These are phyloP conservation scores for Rutstroemia sp. DNA, from an alignment of 2,329 filamentous ascomycete species.

Conservation along the genomic window DNA sequence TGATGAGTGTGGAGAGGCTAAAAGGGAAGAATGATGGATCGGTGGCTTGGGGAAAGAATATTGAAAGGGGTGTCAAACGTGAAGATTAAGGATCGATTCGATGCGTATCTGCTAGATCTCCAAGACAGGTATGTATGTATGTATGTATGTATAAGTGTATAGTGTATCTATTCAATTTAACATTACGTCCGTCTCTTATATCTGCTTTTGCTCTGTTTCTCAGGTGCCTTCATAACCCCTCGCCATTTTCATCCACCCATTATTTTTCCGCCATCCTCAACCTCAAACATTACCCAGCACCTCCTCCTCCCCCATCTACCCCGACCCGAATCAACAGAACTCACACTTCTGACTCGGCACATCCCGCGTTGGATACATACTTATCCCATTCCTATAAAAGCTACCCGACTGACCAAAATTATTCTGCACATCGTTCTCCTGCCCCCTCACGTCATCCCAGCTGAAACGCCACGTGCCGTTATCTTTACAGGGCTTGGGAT, in stretches of 20 bases:
- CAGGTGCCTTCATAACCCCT: no score
- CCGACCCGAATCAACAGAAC: slow-evolving; percentile 13
- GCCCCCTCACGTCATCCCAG: slow-evolving; percentile 15
- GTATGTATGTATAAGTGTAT: no score
- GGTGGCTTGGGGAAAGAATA: no score
- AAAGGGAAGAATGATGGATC: no score
- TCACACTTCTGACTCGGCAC: slow-evolving; percentile 16
- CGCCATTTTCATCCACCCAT: no score
- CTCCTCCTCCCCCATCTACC: not conserved
- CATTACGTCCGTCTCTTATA: no score
- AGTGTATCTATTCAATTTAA: no score
- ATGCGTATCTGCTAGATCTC: no score
- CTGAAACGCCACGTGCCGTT: slow-evolving; percentile 18
- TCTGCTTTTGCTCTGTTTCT: no score
- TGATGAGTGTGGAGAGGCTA: not conserved
- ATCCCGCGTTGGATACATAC: slow-evolving; percentile 16
- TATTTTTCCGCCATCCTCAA: not conserved
- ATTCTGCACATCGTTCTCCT: slow-evolving; percentile 17
- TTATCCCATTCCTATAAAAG: slow-evolving; percentile 5
- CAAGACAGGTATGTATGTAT: no score
- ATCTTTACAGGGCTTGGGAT: slow-evolving; percentile 12
- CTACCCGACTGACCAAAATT: slow-evolving; percentile 18
- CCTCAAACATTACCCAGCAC: not conserved
- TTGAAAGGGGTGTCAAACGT: no score
- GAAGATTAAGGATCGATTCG: no score